Conservation (phyloP, 2,329 filamentous ascomycete species). For the Apiospora marii region DNA sequence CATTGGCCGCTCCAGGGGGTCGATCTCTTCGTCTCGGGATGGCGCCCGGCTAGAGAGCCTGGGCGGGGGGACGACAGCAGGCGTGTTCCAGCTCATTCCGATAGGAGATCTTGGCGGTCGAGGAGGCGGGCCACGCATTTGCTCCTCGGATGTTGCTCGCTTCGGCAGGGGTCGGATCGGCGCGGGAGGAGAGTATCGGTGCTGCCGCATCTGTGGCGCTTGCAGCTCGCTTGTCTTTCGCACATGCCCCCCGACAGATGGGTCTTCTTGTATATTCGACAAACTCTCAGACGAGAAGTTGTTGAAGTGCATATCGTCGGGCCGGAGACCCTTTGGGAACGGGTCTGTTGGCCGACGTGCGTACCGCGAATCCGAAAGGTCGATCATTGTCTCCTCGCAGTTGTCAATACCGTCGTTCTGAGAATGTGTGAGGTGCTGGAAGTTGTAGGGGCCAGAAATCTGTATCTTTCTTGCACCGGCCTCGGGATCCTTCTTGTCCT, state of each 20-base stretch:
- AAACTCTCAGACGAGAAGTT: conserved; percentile 57
- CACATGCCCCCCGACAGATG: conserved; percentile 33
- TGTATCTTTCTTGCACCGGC: conserved; percentile 52
- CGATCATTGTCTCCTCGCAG: conserved; percentile 51
- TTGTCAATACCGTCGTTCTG: conserved; percentile 56
- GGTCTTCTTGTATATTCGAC: conserved; percentile 35
- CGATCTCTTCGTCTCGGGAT: conserved; percentile 35
- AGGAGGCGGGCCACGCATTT: conserved; percentile 55
- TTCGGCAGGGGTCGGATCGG: conserved; percentile 49
- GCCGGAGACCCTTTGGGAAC: conserved; percentile 46
- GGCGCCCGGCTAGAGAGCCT: conserved; percentile 64
- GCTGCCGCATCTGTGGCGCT: conserved; percentile 4
- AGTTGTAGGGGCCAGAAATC: conserved; percentile 72
- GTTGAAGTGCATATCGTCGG: conserved; percentile 53
- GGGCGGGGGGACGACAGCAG: conserved; percentile 57
- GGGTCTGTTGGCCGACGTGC: conserved; percentile 46
- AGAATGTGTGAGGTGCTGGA: conserved; percentile 70
- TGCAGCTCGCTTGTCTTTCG: neutral
- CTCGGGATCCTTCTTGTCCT: conserved; percentile 44
- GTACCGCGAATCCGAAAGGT: conserved; percentile 51
- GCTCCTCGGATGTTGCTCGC: conserved; percentile 58
- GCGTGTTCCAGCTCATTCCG: conserved; percentile 46
- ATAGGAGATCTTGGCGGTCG: conserved; percentile 59
- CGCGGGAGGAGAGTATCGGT: conserved; percentile 38
- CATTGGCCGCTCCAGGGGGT: conserved; percentile 21